A percentile compares a stretch with the other conserved stretches of the same genome.
These are phyloP conservation scores for Neoboletus subvelutipes DNA, from an alignment of 768 basidiomycete species.

Conservation along the genomic window DNA sequence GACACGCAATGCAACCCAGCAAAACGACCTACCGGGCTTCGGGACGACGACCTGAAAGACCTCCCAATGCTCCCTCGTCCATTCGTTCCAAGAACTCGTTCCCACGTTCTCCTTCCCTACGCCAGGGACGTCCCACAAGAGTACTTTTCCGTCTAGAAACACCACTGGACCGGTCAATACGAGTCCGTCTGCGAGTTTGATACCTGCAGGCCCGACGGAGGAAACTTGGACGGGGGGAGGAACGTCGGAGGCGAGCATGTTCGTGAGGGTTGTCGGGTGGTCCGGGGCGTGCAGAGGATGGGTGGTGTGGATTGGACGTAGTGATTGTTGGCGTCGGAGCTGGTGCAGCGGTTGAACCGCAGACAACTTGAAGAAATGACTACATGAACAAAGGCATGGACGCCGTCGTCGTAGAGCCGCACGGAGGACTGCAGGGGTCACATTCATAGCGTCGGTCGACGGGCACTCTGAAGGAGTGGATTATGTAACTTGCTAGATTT, in stretches of 20 bases:
- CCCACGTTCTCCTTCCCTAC: background rate
- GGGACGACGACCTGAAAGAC: slow-evolving; percentile 82
- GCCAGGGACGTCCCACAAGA: slow-evolving; percentile 83
- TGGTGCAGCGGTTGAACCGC: background rate
- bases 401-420: slow-evolving; percentile 1
- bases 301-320: slow-evolving; percentile 18
- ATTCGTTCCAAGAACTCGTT: slow-evolving; percentile 56
- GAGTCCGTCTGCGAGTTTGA: slow-evolving; percentile 76
- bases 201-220: slow-evolving; percentile 60
- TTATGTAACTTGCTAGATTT: background rate
- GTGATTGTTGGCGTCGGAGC: background rate
- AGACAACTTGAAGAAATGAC: background rate
- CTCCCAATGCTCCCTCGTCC: slow-evolving; percentile 72
- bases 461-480: background rate
- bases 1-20: background rate
- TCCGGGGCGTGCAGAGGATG: slow-evolving; percentile 9
- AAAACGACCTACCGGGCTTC: slow-evolving; percentile 67
- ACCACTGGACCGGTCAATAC: slow-evolving; percentile 75
- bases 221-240: slow-evolving; percentile 72
- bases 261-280: slow-evolving; percentile 47
- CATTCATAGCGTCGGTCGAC: background rate
- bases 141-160: slow-evolving; percentile 82
- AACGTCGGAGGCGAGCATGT: slow-evolving; percentile 69
- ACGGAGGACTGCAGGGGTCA: background rate
- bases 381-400: background rate